phyloP scores from a whole-genome alignment of 2,329 filamentous ascomycete genomes.

The Curvularia sp. region DNA sequence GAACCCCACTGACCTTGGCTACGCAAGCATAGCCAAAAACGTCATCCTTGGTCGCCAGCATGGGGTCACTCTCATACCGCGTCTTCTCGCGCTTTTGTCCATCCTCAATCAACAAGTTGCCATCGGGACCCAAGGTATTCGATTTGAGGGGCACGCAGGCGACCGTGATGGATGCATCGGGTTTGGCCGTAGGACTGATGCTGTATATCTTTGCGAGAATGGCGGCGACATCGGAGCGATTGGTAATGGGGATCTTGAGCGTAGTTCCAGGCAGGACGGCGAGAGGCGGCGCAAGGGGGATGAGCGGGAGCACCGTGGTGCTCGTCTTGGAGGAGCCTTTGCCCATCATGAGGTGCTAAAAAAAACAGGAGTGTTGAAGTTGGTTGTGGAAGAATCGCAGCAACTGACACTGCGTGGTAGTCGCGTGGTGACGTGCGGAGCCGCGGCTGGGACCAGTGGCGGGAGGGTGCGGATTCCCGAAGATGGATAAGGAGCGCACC shows the following conservation, averaged over 20 bases:
- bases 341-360: constrained; percentile 38
- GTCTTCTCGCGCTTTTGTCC: constrained; percentile 54
- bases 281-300: constrained; percentile 79
- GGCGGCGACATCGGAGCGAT: constrained; percentile 85
- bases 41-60: constrained; percentile 61
- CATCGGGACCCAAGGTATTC: constrained; percentile 72
- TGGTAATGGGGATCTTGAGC: constrained; percentile 81
- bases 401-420: constrained; percentile 1
- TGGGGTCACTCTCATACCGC: constrained; percentile 59
- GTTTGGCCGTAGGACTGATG: constrained; percentile 70
- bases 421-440: constrained; percentile 21
- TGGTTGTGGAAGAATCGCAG: not conserved
- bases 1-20: constrained; percentile 58
- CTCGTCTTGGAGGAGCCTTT: constrained; percentile 45
- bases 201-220: constrained; percentile 86
- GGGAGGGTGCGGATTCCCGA: constrained; percentile 15
- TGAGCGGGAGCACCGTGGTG: constrained; percentile 68
- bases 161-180: constrained; percentile 74
- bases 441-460: constrained; percentile 14
- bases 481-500: not conserved
- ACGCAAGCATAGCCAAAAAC: constrained; percentile 84
- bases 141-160: constrained; percentile 87
- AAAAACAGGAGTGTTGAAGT: not conserved
- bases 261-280: constrained; percentile 87
- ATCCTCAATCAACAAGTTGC: constrained; percentile 75